Base-by-base conservation (phyloP, 805 yeast species). In the Ogataea saltuana region DNA sequence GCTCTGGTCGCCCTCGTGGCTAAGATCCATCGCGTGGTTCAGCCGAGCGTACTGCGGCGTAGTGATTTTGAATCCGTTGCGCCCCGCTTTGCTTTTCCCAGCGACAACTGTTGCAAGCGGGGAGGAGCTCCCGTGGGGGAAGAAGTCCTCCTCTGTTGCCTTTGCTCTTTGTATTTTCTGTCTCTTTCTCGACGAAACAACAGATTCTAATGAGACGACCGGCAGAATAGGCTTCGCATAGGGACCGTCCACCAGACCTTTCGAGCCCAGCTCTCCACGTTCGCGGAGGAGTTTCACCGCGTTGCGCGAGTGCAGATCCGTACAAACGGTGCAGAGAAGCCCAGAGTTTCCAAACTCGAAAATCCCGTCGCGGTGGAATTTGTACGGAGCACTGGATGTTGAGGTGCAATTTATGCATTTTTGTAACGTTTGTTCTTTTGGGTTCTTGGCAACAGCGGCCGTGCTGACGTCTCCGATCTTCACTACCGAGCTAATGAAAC, bases 261-360 rank as follows among this genome's bases (percentile, higher is more conserved):
- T 58, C 6, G 55, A 35, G 3, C 67, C 69, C 27, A 64, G 32
- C 26, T 59, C 59, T 12, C 69, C 69, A 18, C 68, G 54, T 19
- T 54, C 52, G 19, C 69, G 53, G 19, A 65, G 44, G 16, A 46
- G 42, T 21, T 49, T 49, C 1, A 46, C 45, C 39, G 64, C 62
- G 33, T 50, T 42, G 30, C 52, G 51, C 6, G 50, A 33, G 26
- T 63, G 56, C 19, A 54, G 41, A 10, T 45, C 48, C 17, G 61
- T 56, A 38, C 69, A 65, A 15, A 54, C 49, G 23, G 42, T 18
- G 42, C 69, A 65, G 25, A 65, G 45, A n/a, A 55, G 49, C 1
- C 69, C 69, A 2, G 68, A 52, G 47, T 65, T 65, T 9, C 65
- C 68, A 38, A 56, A 55, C 45, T 63, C 65, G 36, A 61, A 65